Evolutionary conservation across 2,329 filamentous ascomycete species (phyloP), one percentile per base, ranked within the genome.

Genomic region (Nothophaeocryptopus gaeumannii): DNA sequence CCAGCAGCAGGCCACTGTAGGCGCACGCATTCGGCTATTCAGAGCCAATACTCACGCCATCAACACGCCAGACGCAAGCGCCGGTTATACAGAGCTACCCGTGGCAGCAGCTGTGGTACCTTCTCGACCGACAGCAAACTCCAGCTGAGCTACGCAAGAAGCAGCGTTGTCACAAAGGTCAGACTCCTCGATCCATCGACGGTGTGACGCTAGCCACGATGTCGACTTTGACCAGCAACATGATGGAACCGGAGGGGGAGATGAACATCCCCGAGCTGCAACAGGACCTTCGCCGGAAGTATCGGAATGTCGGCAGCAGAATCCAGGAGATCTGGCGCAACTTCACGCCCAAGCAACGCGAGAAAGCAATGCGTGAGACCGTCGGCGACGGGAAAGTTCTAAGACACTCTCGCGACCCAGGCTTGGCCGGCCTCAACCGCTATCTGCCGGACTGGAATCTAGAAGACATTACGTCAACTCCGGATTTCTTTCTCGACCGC

Each of bases 301-400:
- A 53, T 36, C 55, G 49, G 13, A 57, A 55, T 39, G 55, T 55
- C 14, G 55, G 55, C 14, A 13, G 8, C 16, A 50, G 44, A 32
- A 44, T 57, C 9, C 13, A 50, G 2, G 32, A 32, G 10, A 52
- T 55, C 16, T 57, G 55, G 55, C 52, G 46, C 32, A 44, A 44
- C 11, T 49, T 57, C 43, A 57, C 42, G 13, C 51, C 39, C 14
- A 49, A 52, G 43, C 51, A 57, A 46, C 55, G 48, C 12, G 55
- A 51, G 44, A 45, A 47, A 32, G 55, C 47, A 35, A 53, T 55
- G 45, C 44, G 39, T 35, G 49, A 49, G 34, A 36, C 52, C 8
- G 36, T 41, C 14, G 45, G 45, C 15, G 49, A 55, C 32, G 46
- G 49, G 7, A 41, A 38, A 16, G 49, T 55, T 3, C 16, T 53